Base-by-base conservation (phyloP, 2,329 filamentous ascomycete genomes). In the Calonectria hawksworthii region DNA sequence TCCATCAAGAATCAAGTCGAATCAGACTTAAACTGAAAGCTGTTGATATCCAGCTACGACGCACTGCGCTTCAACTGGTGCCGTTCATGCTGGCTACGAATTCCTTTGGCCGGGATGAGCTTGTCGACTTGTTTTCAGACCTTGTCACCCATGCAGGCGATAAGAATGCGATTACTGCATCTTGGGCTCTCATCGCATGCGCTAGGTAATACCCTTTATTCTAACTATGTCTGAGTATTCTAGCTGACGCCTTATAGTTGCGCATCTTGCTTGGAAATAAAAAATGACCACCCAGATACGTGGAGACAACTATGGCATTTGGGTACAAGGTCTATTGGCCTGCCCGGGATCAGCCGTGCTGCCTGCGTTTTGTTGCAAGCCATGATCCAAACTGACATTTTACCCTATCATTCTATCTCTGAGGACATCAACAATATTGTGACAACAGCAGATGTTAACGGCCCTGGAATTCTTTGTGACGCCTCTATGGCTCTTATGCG, bases 101-200 rank as follows among this genome's bases (percentile, higher is more conserved):
- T 65, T 84, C 86, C 30, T 82, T 91, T 1, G 83, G 87, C 4
- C 78, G 85, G 38, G 89, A 92, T 38, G 90, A 91, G 14, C 85
- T 93, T 32, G 83, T 85, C 7, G 87, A 89, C 0, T 83, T 93
- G 5, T 82, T 97, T 3, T 87, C 89, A 11, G 89, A 90, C 54
- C 85, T 98, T 21, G 85, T 89, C 21, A 84, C 86, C 14, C 88
- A 90, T 68, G 91, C 94, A 54, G 89, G 91, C 13, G 94, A 97
- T 80, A 96, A 98, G 80, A 92, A 94, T 77, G 85, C 86, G 18
- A 84, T 85, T 11, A 87, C 93, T 51, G 91, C 93, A 10, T 95
- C 93, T 0, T 99, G 97, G 97, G 93, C 95, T 23, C 92, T 98
- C 87, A 84, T 98, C 68, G 93, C 93, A n/a, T 92, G 95, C 82